A percentile compares a stretch with the other conserved stretches of the same genome.
Evolutionary conservation across 805 yeast species (phyloP).

Genomic region (Candida piceae): DNA sequence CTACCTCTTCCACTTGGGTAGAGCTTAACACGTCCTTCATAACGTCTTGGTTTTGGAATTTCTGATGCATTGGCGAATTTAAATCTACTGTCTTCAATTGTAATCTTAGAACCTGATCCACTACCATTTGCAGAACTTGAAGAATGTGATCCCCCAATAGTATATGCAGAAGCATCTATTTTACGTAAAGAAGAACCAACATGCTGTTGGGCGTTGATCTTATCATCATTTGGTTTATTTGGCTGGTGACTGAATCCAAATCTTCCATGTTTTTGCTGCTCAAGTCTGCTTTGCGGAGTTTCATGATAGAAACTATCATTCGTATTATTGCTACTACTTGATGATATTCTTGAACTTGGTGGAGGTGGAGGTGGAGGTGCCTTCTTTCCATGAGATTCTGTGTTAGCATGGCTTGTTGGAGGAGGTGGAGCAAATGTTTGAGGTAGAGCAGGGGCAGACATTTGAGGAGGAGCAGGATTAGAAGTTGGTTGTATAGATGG

Average conservation of each 20-base stretch:
- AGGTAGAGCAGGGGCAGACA: constrained; percentile 17
- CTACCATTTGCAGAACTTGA: constrained; percentile 11
- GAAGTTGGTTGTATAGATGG: constrained; percentile 16
- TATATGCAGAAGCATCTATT: constrained; percentile 61
- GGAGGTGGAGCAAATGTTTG: constrained; percentile 20
- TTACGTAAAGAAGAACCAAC: constrained; percentile 51
- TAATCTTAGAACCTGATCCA: constrained; percentile 25
- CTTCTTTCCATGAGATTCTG: constrained; percentile 5
- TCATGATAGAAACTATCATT: constrained; percentile 10
- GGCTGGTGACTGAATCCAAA: constrained; percentile 13
- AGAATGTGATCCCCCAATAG: constrained; percentile 39
- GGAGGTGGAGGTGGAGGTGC: constrained; percentile 32
- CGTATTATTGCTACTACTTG: not conserved
- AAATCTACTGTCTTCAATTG: constrained; percentile 71
- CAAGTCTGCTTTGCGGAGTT: constrained; percentile 23
- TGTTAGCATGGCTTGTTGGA: constrained; percentile 6
- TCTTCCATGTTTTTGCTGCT: constrained; percentile 12
- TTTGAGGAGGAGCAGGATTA: constrained; percentile 22
- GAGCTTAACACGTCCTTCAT: constrained; percentile 63
- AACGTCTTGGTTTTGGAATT: constrained; percentile 84
- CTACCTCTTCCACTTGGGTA: constrained; percentile 96
- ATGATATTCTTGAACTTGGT: constrained; percentile 14
- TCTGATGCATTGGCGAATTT: constrained; percentile 61
- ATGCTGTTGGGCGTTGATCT: constrained; percentile 37
- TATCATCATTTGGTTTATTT: constrained; percentile 27